Evolutionary conservation across 2,329 filamentous ascomycete genomes (phyloP).

Genomic region (Chaetomium strumarium): DNA sequence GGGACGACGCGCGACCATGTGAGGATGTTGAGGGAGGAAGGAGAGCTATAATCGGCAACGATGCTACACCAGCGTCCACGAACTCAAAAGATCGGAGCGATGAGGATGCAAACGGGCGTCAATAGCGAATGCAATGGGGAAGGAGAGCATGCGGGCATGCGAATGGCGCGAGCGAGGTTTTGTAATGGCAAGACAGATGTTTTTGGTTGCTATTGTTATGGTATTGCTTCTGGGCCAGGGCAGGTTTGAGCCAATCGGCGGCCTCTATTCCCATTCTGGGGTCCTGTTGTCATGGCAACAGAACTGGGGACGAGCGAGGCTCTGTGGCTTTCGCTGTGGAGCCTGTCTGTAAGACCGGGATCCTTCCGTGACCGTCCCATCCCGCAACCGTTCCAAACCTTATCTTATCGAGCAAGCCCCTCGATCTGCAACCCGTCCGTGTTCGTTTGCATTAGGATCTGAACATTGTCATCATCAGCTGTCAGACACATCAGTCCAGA

Average conservation of each 20-base stretch:
- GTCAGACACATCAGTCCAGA: not conserved
- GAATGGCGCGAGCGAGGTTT: slow-evolving; percentile 16
- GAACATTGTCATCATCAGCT: slow-evolving; percentile 9
- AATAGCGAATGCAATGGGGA: slow-evolving; percentile 23
- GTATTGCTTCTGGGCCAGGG: slow-evolving; percentile 11
- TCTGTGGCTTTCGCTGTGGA: not conserved
- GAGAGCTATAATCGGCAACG: too few relatives aligned
- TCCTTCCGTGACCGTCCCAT: not conserved
- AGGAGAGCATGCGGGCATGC: slow-evolving; percentile 22
- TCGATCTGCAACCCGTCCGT: too few relatives aligned
- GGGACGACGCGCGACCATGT: too few relatives aligned
- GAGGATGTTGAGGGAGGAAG: too few relatives aligned
- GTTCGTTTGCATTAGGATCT: not conserved
- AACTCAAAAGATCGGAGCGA: not conserved
- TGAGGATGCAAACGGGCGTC: slow-evolving; percentile 1
- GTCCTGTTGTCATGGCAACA: slow-evolving; percentile 20
- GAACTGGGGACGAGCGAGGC: not conserved
- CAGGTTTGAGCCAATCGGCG: slow-evolving; percentile 15
- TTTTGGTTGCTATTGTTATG: slow-evolving; percentile 23
- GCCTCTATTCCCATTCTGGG: not conserved
- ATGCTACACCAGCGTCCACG: too few relatives aligned
- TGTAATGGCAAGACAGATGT: slow-evolving; percentile 16
- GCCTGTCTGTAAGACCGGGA: not conserved
- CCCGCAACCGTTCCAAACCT: not conserved
- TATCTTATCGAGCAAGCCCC: slow-evolving; percentile 19